Base-by-base conservation (phyloP, 1,284 basidiomycete genomes). In the Naganishia sp. region DNA sequence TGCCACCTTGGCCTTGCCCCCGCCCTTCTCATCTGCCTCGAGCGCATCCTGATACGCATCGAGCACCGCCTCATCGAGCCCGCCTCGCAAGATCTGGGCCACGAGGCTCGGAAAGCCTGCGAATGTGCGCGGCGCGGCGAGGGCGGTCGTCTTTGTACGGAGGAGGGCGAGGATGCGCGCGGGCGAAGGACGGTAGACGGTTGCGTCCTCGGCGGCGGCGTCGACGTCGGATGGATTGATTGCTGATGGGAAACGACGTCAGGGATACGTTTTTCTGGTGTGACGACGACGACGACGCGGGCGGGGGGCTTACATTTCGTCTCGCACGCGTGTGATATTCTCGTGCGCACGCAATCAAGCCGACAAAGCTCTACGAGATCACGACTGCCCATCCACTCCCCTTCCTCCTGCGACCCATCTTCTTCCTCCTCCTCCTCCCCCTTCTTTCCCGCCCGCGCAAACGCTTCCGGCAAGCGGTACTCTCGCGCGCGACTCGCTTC, bases 151-250 rank as follows among this genome's bases (percentile, higher is more conserved):
- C 59, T 65, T 68, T 0, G 21, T 2, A 1, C 64, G 56, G 1
- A 68, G 28, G 28, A 45, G 39, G 6, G 28, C 33, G 25, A 68
- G 55, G 1, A 61, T 50, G 2, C 55, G 48, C 13, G 25, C 25
- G 15, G 61, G 55, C 18, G 67, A 68, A 11, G 67, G 49, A 5
- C 67, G 67, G 49, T 68, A 63, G 42, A 48, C 65, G 1, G 56
- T 65, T 23, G 48, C 25, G 16, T 61, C 48, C 25, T 50, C 49
- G 3, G 48, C 28, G 9, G 57, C 28, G 11, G 45, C 7, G 16
- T 23, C 23, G 2, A 18, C 18, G 15, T 43, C 48, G 15, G 21
- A n/a, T 16, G 18, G 9, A 2, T 25, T 6, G 49, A 33, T 31
- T 16, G 13, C 36, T 25, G 21, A 21, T 16, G 21, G 1, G 16